These are phyloP conservation scores for Circinella umbellata DNA, from an alignment of 371 early-diverging fungal genomes.

Conservation along the genomic window DNA sequence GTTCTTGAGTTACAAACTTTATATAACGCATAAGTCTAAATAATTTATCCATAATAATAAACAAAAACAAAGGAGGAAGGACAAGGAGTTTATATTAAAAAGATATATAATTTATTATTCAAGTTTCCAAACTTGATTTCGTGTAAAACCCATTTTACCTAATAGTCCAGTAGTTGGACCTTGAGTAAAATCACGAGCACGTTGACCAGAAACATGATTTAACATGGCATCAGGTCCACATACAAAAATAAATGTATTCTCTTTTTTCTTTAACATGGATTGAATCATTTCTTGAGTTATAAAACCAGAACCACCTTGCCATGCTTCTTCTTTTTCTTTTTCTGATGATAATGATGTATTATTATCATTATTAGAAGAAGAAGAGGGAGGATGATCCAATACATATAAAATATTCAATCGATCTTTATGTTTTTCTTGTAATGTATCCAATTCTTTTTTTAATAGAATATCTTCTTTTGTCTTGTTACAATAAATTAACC, in stretches of 20 bases:
- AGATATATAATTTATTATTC: conserved; percentile 17
- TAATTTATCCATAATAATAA: too few species aligned
- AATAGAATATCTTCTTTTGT: conserved; percentile 86
- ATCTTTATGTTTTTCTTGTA: conserved; percentile 74
- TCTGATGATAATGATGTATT: neutral
- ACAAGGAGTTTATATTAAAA: too few species aligned
- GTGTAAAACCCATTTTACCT: conserved; percentile 33
- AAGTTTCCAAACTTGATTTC: conserved; percentile 51
- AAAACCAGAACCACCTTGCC: conserved; percentile 85
- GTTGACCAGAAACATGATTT: conserved; percentile 42
- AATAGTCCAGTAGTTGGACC: conserved; percentile 47
- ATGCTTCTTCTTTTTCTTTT: conserved; percentile 29
- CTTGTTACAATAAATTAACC: conserved; percentile 90
- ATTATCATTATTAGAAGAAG: conserved; percentile 31
- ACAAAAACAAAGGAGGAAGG: too few species aligned
- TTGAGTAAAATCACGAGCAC: conserved; percentile 46
- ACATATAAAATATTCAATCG: conserved; percentile 83
- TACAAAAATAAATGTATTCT: conserved; percentile 37
- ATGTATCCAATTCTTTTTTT: conserved; percentile 77
- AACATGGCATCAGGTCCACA: conserved; percentile 54
- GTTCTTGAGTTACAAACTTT: too few species aligned
- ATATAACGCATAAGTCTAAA: too few species aligned
- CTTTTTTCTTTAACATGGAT: conserved; percentile 50
- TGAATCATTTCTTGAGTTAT: conserved; percentile 79
- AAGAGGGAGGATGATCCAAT: conserved; percentile 79